phyloP scores from a whole-genome alignment of 108 stramenopile species.

The Cyclotella atomus region DNA sequence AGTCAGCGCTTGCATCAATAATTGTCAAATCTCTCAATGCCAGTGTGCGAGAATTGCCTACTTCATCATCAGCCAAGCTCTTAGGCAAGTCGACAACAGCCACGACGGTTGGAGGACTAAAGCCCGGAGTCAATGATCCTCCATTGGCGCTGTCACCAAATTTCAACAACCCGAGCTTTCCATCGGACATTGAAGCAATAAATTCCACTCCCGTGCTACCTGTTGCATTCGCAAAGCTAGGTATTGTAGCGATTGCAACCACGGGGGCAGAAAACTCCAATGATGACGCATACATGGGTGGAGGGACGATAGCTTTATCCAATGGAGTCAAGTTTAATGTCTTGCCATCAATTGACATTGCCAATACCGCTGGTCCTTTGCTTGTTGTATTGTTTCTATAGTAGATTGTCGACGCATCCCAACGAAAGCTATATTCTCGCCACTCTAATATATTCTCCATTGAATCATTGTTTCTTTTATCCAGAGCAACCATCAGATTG shows the following conservation, averaged over 20 bases:
- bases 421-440: constrained; percentile 73
- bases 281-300: constrained; percentile 81
- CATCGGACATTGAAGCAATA: constrained; percentile 50
- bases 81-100: constrained; percentile 22
- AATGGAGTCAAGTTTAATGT: constrained; percentile 76
- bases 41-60: background rate
- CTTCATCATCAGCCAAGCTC: constrained; percentile 1
- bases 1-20: constrained; percentile 32
- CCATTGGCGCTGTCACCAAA: constrained; percentile 9
- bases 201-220: constrained; percentile 22
- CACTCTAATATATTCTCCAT: constrained; percentile 25
- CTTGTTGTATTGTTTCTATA: constrained; percentile 11
- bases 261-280: constrained; percentile 58
- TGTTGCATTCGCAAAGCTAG: constrained; percentile 29
- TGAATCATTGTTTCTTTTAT: constrained; percentile 5
- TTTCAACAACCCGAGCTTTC: constrained; percentile 48
- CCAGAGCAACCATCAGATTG: constrained; percentile 39
- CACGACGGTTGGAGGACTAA: constrained; percentile 32
- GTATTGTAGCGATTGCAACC: constrained; percentile 45
- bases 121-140: constrained; percentile 22
- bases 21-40: constrained; percentile 42
- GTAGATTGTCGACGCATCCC: constrained; percentile 74
- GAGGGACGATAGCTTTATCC: constrained; percentile 79
- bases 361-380: constrained; percentile 59
- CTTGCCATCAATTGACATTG: constrained; percentile 73